Percentiles rank a stretch among this genome's conserved stretches.
Evolutionary conservation across 2,329 filamentous ascomycete genomes (phyloP).

Genomic region (Daldinia eschscholtzii): DNA sequence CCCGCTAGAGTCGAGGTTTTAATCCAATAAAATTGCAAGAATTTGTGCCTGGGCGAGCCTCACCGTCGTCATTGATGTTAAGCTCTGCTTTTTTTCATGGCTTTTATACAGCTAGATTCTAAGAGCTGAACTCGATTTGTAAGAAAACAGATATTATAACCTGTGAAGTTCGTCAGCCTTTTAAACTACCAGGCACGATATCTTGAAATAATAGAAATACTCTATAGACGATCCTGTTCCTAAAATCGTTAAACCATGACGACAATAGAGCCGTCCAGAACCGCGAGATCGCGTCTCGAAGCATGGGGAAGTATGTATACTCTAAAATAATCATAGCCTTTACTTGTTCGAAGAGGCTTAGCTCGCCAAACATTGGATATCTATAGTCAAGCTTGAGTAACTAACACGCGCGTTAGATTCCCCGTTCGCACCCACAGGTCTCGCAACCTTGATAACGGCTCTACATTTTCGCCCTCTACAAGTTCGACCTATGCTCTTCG

Average conservation of each 20-base stretch:
- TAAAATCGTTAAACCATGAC: constrained; percentile 54
- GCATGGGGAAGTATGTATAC: constrained; percentile 65
- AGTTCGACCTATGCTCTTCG: constrained; percentile 63
- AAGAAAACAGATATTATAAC: too few species aligned
- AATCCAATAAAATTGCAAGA: constrained; percentile 30
- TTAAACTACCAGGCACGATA: too few species aligned
- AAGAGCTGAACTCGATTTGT: too few species aligned
- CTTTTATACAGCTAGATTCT: not conserved
- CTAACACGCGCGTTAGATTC: constrained; percentile 57
- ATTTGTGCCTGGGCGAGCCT: constrained; percentile 25
- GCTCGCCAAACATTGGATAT: too few species aligned
- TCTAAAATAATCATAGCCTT: not conserved
- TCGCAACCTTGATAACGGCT: constrained; percentile 68
- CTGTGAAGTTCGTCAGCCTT: too few species aligned
- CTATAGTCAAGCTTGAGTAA: not conserved
- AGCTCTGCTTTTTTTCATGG: not conserved
- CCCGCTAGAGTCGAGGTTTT: constrained; percentile 6
- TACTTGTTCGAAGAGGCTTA: too few species aligned
- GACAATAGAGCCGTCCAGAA: constrained; percentile 50
- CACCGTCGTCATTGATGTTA: constrained; percentile 24
- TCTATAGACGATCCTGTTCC: not conserved
- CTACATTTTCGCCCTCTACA: constrained; percentile 68
- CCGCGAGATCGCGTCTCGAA: constrained; percentile 54
- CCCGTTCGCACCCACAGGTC: constrained; percentile 66
- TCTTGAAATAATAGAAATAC: too few species aligned